Conservation (phyloP, 139 green algal genomes). For the Chlorella ohadii region DNA sequence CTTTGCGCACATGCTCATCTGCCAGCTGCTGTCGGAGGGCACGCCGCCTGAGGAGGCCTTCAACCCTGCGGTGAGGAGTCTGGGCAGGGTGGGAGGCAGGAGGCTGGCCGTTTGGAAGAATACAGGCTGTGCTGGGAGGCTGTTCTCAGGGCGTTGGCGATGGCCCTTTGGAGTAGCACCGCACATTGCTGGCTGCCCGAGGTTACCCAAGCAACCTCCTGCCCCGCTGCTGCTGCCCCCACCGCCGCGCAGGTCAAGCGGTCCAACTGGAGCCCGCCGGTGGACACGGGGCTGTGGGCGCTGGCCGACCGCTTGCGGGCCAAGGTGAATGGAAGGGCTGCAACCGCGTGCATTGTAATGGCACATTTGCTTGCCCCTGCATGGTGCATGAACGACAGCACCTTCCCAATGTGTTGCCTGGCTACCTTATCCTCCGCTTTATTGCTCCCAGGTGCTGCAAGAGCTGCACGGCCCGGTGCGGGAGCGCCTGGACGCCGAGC, state of each 20-base stretch:
- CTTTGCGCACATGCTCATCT: conserved; percentile 92
- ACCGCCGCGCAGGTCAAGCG: conserved; percentile 61
- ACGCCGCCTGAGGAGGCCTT: conserved; percentile 79
- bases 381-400: no score
- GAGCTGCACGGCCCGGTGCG: conserved; percentile 52
- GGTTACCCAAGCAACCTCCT: neutral
- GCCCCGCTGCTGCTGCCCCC: neutral
- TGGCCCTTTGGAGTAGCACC: no score
- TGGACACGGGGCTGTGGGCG: conserved; percentile 88
- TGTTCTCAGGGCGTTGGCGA: no score
- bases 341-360: no score
- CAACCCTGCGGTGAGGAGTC: conserved; percentile 64
- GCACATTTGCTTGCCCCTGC: no score
- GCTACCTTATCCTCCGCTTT: no score
- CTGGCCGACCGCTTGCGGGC: conserved; percentile 64
- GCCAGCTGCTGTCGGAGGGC: conserved; percentile 84
- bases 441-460: conserved; percentile 50
- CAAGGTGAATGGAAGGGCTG: no score
- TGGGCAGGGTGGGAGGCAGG: neutral
- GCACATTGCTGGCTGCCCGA: no score
- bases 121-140: no score
- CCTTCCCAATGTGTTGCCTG: no score
- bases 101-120: no score
- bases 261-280: conserved; percentile 83
- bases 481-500: conserved; percentile 74